Evolutionary conservation across 192 early-diverging fungal genomes (phyloP).

Genomic region (Dissophora ornata): DNA sequence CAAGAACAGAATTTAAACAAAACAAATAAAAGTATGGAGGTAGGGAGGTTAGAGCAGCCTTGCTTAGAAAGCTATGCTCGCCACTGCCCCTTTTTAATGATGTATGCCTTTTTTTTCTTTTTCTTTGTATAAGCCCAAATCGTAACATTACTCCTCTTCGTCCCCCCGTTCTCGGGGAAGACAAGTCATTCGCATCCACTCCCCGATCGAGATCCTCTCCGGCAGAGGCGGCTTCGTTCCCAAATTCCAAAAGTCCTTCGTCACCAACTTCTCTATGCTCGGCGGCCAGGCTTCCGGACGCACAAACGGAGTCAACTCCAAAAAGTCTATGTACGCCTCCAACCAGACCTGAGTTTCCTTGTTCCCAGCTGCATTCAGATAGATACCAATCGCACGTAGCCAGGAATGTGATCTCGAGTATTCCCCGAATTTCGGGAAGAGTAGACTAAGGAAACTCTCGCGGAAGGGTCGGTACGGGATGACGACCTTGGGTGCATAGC

Average conservation of each 20-base stretch:
- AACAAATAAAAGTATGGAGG: no score
- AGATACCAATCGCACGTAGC: conserved; percentile 36
- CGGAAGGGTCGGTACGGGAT: conserved; percentile 33
- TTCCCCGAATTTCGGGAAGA: conserved; percentile 39
- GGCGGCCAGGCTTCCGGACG: conserved; percentile 20
- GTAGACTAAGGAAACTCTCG: conserved; percentile 33
- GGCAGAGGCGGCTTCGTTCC: conserved; percentile 9
- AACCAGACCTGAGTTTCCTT: conserved; percentile 28
- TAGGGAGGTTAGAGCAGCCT: no score
- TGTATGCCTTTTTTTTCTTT: no score
- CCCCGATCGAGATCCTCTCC: conserved; percentile 8
- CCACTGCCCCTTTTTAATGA: no score
- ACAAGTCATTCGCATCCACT: conserved; percentile 23
- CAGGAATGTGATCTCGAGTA: conserved; percentile 17
- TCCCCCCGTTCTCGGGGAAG: no score
- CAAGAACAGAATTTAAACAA: no score
- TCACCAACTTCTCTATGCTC: conserved; percentile 13
- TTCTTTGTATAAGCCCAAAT: no score
- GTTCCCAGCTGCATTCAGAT: conserved; percentile 43
- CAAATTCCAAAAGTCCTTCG: conserved; percentile 29
- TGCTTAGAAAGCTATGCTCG: no score
- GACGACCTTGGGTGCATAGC: conserved; percentile 38
- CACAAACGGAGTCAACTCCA: conserved; percentile 11
- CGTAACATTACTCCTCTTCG: no score
- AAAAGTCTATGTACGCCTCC: conserved; percentile 36